Base-by-base conservation (phyloP, 2,329 filamentous ascomycete species). In the Colletotrichum sp. region DNA sequence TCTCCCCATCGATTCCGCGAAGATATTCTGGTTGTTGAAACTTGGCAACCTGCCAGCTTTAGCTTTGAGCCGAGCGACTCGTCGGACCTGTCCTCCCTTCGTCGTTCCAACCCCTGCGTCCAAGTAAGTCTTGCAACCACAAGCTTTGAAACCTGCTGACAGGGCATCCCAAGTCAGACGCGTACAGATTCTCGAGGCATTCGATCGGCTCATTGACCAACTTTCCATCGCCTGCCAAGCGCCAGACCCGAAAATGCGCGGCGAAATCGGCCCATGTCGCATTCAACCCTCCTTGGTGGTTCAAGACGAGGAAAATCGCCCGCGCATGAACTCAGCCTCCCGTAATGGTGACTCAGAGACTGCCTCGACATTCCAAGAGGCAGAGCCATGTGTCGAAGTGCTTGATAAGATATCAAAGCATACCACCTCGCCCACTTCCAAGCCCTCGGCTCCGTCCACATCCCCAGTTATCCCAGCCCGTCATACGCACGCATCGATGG, bases 181-280 rank as follows among this genome's bases (percentile, higher is more conserved):
- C 18, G 2, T 1, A 3, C 38, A 48, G 5, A 0, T 7, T 43
- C 2, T n/a, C 18, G 18, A 12, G 18, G 9, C 18, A 48, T 1
- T 48, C 18, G 38, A 48, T 48, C 18, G 38, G 18, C 38, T 48
- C 18, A n/a, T n/a, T 48, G 18, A 12, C 38, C 38, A 48, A n/a
- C 9, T 48, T n/a, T n/a, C 38, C 38, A 48, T 0, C 38, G 18
- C 1, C 5, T 48, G 18, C 38, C 18, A 48, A 48, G 2, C 18
- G 9, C 18, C 5, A n/a, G 18, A n/a, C 18, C 38, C 18, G 18
- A 12, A 48, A 48, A 48, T 48, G 38, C 9, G 18, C 18, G 38
- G 18, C 5, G 18, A 48, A 3, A 48, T n/a, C 18, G 9, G 5
- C 38, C 1, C 18, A 48, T 12, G 9, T 48, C 38, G 38, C 38